Evolutionary conservation across 1,284 basidiomycete species (phyloP).

Genomic region (Rhodotorula sp.): DNA sequence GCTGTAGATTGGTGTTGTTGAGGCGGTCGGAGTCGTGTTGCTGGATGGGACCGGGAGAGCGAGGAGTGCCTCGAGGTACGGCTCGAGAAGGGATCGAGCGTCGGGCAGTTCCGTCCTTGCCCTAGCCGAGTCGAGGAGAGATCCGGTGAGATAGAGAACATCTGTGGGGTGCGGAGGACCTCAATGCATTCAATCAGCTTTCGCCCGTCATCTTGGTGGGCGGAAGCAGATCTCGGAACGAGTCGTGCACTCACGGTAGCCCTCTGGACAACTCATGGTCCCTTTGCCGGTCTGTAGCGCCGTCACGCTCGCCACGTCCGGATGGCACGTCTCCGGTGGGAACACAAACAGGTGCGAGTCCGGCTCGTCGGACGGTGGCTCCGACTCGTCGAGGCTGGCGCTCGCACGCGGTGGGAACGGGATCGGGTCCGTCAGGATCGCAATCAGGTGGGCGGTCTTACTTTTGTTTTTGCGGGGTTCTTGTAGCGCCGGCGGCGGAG

Average conservation of each 20-base stretch:
- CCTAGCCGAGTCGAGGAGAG: conserved; percentile 28
- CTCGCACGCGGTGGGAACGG: conserved; percentile 47
- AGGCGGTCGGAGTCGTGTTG: no score
- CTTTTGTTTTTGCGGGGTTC: not conserved
- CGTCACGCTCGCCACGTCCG: conserved; percentile 62
- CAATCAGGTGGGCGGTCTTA: conserved; percentile 63
- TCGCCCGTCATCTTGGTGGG: no score
- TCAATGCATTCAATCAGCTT: not conserved
- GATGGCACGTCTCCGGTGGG: conserved; percentile 63
- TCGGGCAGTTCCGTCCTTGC: not conserved
- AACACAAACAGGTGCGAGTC: conserved; percentile 64
- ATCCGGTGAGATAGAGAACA: conserved; percentile 49
- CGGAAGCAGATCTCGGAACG: not conserved
- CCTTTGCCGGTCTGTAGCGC: conserved; percentile 76
- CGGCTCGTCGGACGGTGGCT: conserved; percentile 34
- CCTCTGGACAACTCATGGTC: conserved; percentile 77
- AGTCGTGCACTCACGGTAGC: conserved; percentile 63
- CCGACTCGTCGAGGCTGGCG: conserved; percentile 30
- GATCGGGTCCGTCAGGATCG: conserved; percentile 61
- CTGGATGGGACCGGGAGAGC: conserved; percentile 1
- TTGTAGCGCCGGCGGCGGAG: not conserved
- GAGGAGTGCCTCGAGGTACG: conserved; percentile 61
- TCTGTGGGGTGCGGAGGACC: conserved; percentile 41
- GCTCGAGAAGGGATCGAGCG: conserved; percentile 51
- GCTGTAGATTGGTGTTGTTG: conserved; percentile 54